A percentile compares a stretch with the other conserved stretches of the same genome.
Conservation (phyloP, 1,284 basidiomycete genomes). For the Apiotrichum porosum region DNA sequence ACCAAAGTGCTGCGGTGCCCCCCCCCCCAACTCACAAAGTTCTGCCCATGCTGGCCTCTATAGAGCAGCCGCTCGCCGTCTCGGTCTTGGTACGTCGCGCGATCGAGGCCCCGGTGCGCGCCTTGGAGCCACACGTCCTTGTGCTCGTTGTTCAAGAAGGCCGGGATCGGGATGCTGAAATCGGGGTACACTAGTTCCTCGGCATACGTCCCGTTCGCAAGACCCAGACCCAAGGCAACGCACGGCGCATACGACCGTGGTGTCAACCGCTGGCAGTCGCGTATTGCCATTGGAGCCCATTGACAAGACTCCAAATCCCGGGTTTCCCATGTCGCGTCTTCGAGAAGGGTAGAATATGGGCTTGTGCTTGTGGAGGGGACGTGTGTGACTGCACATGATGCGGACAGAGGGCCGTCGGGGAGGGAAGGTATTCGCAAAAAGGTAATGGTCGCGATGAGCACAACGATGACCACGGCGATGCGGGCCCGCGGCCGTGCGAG, state of each 20-base stretch:
- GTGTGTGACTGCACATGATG: too few species aligned
- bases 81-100: background rate
- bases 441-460: too few species aligned
- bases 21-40: background rate
- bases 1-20: background rate
- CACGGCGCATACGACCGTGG: background rate
- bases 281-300: constrained; percentile 50
- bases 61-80: background rate
- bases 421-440: too few species aligned
- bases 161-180: background rate
- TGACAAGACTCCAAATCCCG: constrained; percentile 72
- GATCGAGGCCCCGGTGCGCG: background rate
- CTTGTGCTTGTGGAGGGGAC: too few species aligned
- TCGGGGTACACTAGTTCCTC: constrained; percentile 3
- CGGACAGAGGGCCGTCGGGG: too few species aligned
- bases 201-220: background rate
- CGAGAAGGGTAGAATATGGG: constrained; percentile 60
- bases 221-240: background rate
- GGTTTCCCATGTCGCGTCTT: constrained; percentile 55
- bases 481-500: too few species aligned
- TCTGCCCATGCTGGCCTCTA: constrained; percentile 1
- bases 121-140: background rate
- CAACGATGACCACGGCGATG: too few species aligned
- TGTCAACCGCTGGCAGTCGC: background rate
- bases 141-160: background rate